Evolutionary conservation across 805 yeast species (phyloP), one percentile per base, ranked within the genome.

Genomic region (Candida maesae): DNA sequence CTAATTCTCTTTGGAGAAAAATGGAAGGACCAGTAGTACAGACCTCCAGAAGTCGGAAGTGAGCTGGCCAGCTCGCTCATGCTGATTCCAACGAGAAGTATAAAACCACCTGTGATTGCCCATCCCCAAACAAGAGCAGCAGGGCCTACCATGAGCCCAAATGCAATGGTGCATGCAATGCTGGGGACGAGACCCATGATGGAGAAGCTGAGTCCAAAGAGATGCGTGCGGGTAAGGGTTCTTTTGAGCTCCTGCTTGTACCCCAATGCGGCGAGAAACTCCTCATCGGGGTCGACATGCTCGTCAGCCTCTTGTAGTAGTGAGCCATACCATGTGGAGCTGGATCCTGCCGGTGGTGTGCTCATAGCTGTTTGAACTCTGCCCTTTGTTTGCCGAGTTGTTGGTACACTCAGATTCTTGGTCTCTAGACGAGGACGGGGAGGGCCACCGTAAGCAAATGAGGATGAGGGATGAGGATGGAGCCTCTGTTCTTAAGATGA

Each of bases 41-140:
- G 65, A 13, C 88, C 88, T 33, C 88, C 87, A 10, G 81, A 72
- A 3, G 87, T 82, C 17, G 89, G 88, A 48, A 78, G 70, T 2
- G 85, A 70, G 16, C 79, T 71, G 3, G 81, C 81, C 36, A 80
- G 59, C 50, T 79, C 81, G 13, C 81, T 66, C 76, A 82, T 71
- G 6, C 80, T 68, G 17, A 71, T 46, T 14, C 84, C 86, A 12
- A 78, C 70, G 4, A 66, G 55, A 40, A 79, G 53, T 37, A 81
- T 74, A 51, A 79, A 73, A 7, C 68, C 46, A 11, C 80, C 73
- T 25, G 83, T 71, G 10, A 76, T 51, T 26, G 78, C 60, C 88
- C 88, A 82, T 21, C 84, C 81, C 88, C 88, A 81, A 6, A 79
- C 69, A 40, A 79, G 66, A 10, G 56, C 52, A 11, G 73, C 78